These are phyloP conservation scores for Cladobotryum mycophilum DNA, from an alignment of 2,329 filamentous ascomycete genomes.

Conservation along the genomic window DNA sequence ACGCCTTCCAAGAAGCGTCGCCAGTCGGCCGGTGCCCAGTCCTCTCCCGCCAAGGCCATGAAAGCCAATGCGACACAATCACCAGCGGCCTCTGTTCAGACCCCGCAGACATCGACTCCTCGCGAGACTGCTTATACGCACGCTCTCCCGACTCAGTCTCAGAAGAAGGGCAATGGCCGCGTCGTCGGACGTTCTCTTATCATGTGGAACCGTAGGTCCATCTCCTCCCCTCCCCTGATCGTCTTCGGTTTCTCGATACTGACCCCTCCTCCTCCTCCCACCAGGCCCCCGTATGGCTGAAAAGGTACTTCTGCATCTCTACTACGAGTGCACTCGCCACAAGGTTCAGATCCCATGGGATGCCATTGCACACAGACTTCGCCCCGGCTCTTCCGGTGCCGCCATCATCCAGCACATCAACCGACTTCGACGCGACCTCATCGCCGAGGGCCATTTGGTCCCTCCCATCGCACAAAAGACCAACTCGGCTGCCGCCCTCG, in stretches of 20 bases:
- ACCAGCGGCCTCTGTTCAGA: slow-evolving; percentile 1
- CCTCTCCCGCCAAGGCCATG: slow-evolving; percentile 11
- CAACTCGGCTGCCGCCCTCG: slow-evolving; percentile 12
- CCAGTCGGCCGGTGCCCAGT: slow-evolving; percentile 9
- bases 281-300: slow-evolving; percentile 41
- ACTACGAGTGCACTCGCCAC: slow-evolving; percentile 32
- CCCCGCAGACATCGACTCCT: slow-evolving; percentile 3
- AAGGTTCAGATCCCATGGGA: slow-evolving; percentile 34
- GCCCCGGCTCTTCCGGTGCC: slow-evolving; percentile 33
- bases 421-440: slow-evolving; percentile 28
- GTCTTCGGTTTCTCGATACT: background rate
- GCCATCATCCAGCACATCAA: slow-evolving; percentile 33
- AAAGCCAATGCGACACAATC: slow-evolving; percentile 8
- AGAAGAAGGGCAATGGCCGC: slow-evolving; percentile 24
- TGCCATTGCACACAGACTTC: slow-evolving; percentile 33
- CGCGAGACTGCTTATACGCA: slow-evolving; percentile 18
- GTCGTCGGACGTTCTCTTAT: slow-evolving; percentile 33
- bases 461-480: slow-evolving; percentile 29
- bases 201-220: slow-evolving; percentile 36
- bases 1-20: slow-evolving; percentile 16
- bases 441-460: slow-evolving; percentile 36
- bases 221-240: background rate
- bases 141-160: slow-evolving; percentile 19
- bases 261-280: background rate
- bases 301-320: slow-evolving; percentile 35